Evolutionary conservation across 1,284 basidiomycete species (phyloP).

Genomic region (Cutaneotrichosporon arboriforme): DNA sequence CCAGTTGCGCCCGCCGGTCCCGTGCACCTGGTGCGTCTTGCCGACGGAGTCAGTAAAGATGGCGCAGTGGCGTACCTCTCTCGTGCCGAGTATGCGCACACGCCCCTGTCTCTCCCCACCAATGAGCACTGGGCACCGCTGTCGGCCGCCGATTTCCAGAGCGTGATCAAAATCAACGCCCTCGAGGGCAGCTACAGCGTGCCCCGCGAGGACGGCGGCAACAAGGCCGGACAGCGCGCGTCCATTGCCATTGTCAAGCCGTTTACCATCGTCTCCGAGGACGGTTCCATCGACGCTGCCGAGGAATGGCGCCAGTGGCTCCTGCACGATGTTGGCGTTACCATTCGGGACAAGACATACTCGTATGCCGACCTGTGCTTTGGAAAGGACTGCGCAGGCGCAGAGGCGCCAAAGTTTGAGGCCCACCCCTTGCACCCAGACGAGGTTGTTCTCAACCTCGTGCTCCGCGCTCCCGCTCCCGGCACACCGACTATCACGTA

Average conservation of each 20-base stretch:
- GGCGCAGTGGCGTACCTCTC: conserved; percentile 22
- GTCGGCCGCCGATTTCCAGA: conserved; percentile 29
- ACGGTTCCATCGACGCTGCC: conserved; percentile 21
- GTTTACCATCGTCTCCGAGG: conserved; percentile 34
- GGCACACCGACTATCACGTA: conserved; percentile 61
- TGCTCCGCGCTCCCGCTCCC: conserved; percentile 37
- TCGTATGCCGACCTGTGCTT: conserved; percentile 43
- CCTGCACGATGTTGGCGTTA: conserved; percentile 34
- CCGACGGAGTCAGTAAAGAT: conserved; percentile 18
- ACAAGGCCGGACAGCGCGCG: conserved; percentile 33
- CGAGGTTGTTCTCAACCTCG: conserved; percentile 38
- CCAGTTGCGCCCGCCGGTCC: conserved; percentile 29
- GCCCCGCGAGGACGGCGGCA: conserved; percentile 33
- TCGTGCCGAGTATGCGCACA: conserved; percentile 11
- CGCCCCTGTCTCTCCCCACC: conserved; percentile 13
- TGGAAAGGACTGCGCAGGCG: conserved; percentile 24
- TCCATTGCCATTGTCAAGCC: conserved; percentile 46
- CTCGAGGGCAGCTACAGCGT: conserved; percentile 39
- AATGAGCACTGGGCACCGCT: conserved; percentile 35
- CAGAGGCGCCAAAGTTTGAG: conserved; percentile 21
- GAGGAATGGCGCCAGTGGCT: conserved; percentile 42
- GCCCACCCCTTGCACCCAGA: conserved; percentile 37
- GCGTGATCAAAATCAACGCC: conserved; percentile 37
- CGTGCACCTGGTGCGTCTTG: conserved; percentile 36
- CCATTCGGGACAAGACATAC: conserved; percentile 29